phyloP scores from a whole-genome alignment of 2,329 filamentous ascomycete species.

The Rugonectria rugulosa region DNA sequence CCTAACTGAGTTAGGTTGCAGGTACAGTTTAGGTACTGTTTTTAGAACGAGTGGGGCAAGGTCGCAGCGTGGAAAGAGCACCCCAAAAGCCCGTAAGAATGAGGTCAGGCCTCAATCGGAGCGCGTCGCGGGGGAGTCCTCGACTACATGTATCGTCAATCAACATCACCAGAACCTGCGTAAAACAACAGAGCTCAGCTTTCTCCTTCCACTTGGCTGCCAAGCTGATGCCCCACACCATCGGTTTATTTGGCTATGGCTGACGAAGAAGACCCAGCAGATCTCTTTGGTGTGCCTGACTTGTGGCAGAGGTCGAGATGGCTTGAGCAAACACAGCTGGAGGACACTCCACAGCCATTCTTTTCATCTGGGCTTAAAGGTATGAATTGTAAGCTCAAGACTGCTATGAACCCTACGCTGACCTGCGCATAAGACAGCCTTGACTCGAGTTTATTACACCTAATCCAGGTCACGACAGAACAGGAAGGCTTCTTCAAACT shows the following conservation, averaged over 20 bases:
- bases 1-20: too few species aligned
- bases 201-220: too few species aligned
- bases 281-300: conserved; percentile 70
- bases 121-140: conserved; percentile 31
- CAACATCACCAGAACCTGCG: conserved; percentile 9
- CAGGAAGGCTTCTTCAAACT: conserved; percentile 44
- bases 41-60: conserved; percentile 14
- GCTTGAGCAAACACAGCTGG: conserved; percentile 44
- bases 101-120: background rate
- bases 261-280: conserved; percentile 52
- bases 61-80: conserved; percentile 1
- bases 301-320: conserved; percentile 65
- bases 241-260: conserved; percentile 37
- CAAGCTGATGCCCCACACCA: conserved; percentile 23
- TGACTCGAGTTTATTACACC: conserved; percentile 25
- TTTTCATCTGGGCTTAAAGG: conserved; percentile 52
- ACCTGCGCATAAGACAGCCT: background rate
- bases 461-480: conserved; percentile 31
- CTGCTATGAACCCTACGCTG: conserved; percentile 3
- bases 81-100: conserved; percentile 6
- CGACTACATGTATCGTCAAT: too few species aligned
- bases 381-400: conserved; percentile 25
- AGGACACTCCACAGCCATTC: conserved; percentile 43
- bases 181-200: conserved; percentile 1
- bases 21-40: background rate